Conservation (phyloP, 1,139 yeast genomes). For the Eremothecium cymbalariae region DNA sequence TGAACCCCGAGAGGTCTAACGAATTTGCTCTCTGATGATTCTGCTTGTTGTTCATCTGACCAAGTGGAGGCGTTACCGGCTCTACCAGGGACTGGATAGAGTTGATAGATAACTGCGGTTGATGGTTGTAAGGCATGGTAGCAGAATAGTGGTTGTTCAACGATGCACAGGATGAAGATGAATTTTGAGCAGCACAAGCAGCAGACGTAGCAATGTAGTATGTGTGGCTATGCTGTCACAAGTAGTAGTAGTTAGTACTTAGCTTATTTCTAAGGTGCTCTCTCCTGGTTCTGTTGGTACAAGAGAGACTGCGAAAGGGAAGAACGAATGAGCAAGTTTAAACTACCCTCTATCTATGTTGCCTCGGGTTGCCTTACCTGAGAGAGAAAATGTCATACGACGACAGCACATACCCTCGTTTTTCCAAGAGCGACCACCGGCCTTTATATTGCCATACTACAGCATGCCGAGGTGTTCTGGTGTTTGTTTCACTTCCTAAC, state of each 20-base stretch:
- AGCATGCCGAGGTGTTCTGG: too few species aligned
- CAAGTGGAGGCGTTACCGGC: slow-evolving; percentile 33
- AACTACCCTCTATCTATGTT: too few species aligned
- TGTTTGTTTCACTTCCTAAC: too few species aligned
- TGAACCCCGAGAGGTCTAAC: slow-evolving; percentile 28
- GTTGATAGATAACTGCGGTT: slow-evolving; percentile 33
- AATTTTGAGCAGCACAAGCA: neutral
- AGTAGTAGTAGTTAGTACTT: neutral
- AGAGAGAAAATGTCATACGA: too few species aligned
- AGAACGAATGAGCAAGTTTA: too few species aligned
- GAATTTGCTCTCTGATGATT: slow-evolving; percentile 31
- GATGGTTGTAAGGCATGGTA: slow-evolving; percentile 22
- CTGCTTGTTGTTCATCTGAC: slow-evolving; percentile 28
- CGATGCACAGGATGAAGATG: neutral
- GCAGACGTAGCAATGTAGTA: slow-evolving; percentile 1
- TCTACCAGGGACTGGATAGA: slow-evolving; percentile 34
- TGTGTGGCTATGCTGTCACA: slow-evolving; percentile 1
- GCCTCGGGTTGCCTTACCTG: too few species aligned
- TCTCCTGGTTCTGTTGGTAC: too few species aligned
- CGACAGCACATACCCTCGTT: too few species aligned
- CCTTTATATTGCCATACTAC: too few species aligned
- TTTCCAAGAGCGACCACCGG: too few species aligned
- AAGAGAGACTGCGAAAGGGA: too few species aligned
- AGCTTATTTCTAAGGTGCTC: too few species aligned
- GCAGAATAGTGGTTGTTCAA: slow-evolving; percentile 2